phyloP scores from a whole-genome alignment of 169 alveolate species.

The Cryptosporidium sp. region DNA sequence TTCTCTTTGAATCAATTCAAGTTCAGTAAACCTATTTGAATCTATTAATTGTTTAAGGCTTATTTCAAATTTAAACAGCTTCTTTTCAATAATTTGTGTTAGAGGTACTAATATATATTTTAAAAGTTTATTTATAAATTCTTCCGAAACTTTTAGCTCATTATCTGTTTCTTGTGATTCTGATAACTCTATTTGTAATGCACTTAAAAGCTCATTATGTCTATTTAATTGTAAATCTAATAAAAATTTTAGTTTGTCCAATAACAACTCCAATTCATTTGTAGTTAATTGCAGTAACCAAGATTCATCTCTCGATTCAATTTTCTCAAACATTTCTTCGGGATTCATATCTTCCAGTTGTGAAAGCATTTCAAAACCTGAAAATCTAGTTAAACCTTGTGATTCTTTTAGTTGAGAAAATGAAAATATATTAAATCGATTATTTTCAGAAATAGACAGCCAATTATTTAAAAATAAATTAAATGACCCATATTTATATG shows the following conservation, averaged over 20 bases:
- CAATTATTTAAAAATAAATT: background rate
- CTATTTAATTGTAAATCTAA: background rate
- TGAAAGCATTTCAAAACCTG: background rate
- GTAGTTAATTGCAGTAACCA: background rate
- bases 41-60: background rate
- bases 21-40: background rate
- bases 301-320: background rate
- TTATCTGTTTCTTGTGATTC: background rate
- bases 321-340: background rate
- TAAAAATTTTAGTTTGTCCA: background rate
- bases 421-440: background rate
- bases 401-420: background rate
- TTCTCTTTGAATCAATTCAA: slow-evolving; percentile 5
- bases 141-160: background rate
- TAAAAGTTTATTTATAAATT: background rate
- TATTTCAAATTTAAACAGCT: background rate
- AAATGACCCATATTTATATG: background rate
- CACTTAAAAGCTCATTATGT: background rate
- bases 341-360: background rate
- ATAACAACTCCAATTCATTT: background rate
- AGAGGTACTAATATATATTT: background rate
- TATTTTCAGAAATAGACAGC: background rate
- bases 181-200: background rate
- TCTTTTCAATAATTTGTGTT: background rate
- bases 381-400: background rate